phyloP scores from a whole-genome alignment of 768 basidiomycete species.

The Leccinellum luteum region DNA sequence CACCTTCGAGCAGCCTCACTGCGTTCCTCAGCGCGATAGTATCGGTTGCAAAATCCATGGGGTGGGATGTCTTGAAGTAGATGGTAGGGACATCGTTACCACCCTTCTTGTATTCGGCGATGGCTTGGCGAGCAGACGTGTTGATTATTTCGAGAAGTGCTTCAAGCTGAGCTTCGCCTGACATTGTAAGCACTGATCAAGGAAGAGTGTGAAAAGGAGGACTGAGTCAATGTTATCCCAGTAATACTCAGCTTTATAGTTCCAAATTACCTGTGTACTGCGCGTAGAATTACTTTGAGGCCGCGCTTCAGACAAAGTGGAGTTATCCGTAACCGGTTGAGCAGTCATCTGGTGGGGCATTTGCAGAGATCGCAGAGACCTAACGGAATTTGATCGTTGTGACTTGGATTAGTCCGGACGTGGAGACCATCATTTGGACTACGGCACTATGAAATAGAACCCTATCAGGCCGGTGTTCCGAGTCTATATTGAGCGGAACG shows the following conservation, averaged over 20 bases:
- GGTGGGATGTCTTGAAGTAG: conserved; percentile 20
- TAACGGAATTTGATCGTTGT: too few species aligned
- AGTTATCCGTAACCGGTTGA: too few species aligned
- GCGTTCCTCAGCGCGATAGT: conserved; percentile 24
- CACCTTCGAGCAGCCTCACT: conserved; percentile 24
- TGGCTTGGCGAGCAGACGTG: conserved; percentile 24
- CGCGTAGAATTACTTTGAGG: too few species aligned
- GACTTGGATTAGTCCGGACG: too few species aligned
- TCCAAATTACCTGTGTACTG: too few species aligned
- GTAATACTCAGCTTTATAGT: not conserved
- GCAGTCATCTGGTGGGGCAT: too few species aligned
- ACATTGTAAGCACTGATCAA: conserved; percentile 9
- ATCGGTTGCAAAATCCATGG: conserved; percentile 20
- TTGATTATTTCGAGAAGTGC: conserved; percentile 27
- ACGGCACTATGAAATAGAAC: too few species aligned
- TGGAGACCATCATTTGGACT: too few species aligned
- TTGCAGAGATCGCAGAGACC: too few species aligned
- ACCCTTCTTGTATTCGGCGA: conserved; percentile 25
- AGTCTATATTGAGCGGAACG: too few species aligned
- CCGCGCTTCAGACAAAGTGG: too few species aligned
- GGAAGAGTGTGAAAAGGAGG: not conserved
- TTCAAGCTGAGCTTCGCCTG: conserved; percentile 13
- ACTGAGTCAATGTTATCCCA: not conserved
- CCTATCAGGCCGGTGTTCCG: too few species aligned
- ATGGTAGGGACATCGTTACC: conserved; percentile 23